These are phyloP conservation scores for Halophytophthora polymorphica DNA, from an alignment of 352 stramenopile species.

Conservation along the genomic window DNA sequence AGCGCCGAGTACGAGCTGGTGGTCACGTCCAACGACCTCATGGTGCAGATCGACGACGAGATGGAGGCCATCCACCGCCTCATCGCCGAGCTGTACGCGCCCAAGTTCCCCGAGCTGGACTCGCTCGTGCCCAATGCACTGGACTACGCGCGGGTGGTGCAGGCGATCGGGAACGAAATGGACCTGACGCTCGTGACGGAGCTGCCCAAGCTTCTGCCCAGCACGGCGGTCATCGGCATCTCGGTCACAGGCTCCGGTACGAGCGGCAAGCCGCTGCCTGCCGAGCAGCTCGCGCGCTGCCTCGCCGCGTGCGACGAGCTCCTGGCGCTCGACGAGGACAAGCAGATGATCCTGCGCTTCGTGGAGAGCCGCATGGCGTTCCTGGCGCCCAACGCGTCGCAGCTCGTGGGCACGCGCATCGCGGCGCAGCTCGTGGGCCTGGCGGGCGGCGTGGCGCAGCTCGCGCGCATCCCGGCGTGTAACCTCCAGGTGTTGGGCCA, in stretches of 20 bases:
- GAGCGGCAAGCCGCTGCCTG: conserved; percentile 74
- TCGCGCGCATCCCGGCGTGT: conserved; percentile 95
- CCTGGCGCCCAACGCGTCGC: conserved; percentile 92
- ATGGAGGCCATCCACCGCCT: conserved; percentile 90
- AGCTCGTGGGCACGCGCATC: conserved; percentile 93
- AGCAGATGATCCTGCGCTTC: conserved; percentile 87
- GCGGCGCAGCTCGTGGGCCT: conserved; percentile 94
- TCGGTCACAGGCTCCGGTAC: conserved; percentile 92
- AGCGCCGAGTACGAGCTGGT: conserved; percentile 78
- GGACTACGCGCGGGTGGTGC: conserved; percentile 93
- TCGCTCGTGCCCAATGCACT: conserved; percentile 90
- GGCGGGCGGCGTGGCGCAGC: conserved; percentile 91
- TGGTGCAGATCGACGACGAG: conserved; percentile 93
- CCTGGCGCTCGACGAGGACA: conserved; percentile 84
- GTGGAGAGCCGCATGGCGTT: conserved; percentile 92
- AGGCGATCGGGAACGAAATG: conserved; percentile 91
- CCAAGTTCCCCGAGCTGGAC: conserved; percentile 95
- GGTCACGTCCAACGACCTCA: conserved; percentile 90
- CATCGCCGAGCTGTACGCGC: conserved; percentile 88
- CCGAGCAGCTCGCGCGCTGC: conserved; percentile 70
- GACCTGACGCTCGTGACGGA: conserved; percentile 88
- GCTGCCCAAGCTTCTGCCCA: conserved; percentile 89
- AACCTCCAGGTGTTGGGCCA: conserved; percentile 97
- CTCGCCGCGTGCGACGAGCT: conserved; percentile 84
- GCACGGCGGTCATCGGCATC: conserved; percentile 93